phyloP scores from a whole-genome alignment of 371 early-diverging fungal genomes.

The Mucor velutinosus region DNA sequence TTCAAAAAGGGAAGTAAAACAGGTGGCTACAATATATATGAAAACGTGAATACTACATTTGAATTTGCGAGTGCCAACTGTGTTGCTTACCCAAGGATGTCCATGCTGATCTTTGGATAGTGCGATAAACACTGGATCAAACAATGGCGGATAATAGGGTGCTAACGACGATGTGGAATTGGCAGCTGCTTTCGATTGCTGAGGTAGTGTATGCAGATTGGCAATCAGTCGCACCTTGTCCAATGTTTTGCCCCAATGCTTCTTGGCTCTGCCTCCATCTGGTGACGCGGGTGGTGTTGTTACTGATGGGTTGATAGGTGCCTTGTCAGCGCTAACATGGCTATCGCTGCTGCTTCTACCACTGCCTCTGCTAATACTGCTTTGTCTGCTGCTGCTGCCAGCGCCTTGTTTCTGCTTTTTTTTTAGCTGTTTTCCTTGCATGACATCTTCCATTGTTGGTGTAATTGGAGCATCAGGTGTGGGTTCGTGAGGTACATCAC shows the following conservation, averaged over 20 bases:
- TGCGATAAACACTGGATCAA: constrained; percentile 47
- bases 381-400: background rate
- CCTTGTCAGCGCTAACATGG: background rate
- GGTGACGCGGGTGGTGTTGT: background rate
- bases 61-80: no score
- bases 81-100: constrained; percentile 36
- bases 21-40: constrained; percentile 37
- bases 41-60: background rate
- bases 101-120: constrained; percentile 39
- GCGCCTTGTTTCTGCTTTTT: background rate
- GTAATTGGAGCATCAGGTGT: background rate
- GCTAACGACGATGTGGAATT: constrained; percentile 16
- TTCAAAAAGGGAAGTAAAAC: constrained; percentile 44
- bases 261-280: constrained; percentile 22
- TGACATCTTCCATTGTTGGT: background rate
- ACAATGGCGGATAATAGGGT: constrained; percentile 44
- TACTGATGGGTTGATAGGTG: background rate
- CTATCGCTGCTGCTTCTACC: background rate
- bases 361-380: background rate
- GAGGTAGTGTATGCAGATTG: constrained; percentile 29
- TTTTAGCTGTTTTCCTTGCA: background rate
- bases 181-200: background rate
- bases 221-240: constrained; percentile 47
- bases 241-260: constrained; percentile 47
- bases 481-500: background rate